A percentile compares a stretch with the other conserved stretches of the same genome.
Evolutionary conservation across 495 filamentous ascomycete species (phyloP).

Genomic region (Xylaria curta): DNA sequence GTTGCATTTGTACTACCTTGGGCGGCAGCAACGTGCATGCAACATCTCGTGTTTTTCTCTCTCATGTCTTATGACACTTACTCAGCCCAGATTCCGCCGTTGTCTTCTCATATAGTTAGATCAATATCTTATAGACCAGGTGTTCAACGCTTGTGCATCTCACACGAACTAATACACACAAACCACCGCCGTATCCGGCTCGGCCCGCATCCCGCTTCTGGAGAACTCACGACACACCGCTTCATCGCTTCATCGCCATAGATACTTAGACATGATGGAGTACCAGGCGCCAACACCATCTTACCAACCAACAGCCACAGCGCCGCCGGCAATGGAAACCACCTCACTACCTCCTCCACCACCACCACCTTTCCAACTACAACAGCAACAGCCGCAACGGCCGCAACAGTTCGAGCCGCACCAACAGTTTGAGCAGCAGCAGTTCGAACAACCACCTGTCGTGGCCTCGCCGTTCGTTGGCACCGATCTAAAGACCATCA

Average conservation of each 20-base stretch:
- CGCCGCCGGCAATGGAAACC: background rate
- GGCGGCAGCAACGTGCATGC: conserved; percentile 11
- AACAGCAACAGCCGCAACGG: background rate
- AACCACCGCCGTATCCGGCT: background rate
- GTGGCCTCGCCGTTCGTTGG: conserved; percentile 9
- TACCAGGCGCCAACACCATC: conserved; percentile 18
- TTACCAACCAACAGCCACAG: background rate
- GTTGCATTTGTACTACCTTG: background rate
- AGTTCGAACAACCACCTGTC: background rate
- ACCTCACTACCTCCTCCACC: too few species aligned
- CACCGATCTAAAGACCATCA: conserved; percentile 32
- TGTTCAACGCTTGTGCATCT: background rate
- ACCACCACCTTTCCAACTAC: background rate
- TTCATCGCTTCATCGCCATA: background rate
- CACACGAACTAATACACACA: background rate
- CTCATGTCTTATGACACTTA: too few species aligned
- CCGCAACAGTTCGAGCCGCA: background rate
- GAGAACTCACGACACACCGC: background rate
- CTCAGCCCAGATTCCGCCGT: background rate
- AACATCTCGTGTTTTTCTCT: background rate
- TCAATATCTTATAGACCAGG: background rate
- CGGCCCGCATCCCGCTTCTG: background rate
- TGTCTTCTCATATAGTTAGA: background rate
- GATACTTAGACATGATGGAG: conserved; percentile 3
- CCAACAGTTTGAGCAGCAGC: background rate